Percentiles rank a stretch among this genome's conserved stretches.
phyloP scores from a whole-genome alignment of 1,284 basidiomycete genomes.

The Pascua sp. region DNA sequence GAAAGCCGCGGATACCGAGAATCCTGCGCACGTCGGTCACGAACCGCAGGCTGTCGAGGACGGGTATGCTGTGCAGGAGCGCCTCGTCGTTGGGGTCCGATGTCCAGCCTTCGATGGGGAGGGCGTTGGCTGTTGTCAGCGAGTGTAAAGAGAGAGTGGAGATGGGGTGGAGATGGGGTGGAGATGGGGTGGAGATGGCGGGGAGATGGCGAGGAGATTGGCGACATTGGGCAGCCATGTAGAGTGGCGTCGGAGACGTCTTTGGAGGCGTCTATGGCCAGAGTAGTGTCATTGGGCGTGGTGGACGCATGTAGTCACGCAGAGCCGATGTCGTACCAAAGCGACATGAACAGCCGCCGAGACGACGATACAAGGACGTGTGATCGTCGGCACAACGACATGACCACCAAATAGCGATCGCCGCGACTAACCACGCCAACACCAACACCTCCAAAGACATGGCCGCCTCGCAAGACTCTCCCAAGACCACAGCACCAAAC shows the following conservation, averaged over 20 bases:
- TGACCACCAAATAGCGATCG: not conserved
- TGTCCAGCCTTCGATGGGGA: constrained; percentile 99
- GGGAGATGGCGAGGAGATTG: not conserved
- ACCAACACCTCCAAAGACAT: not conserved
- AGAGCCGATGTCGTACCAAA: no score
- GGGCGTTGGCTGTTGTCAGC: constrained; percentile 73
- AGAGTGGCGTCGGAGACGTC: no score
- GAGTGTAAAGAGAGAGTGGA: not conserved
- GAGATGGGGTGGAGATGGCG: not conserved
- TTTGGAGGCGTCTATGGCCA: no score
- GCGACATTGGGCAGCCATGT: not conserved
- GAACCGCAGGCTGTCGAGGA: constrained; percentile 92
- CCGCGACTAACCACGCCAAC: no score
- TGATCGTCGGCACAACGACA: no score
- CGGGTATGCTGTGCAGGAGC: constrained; percentile 86
- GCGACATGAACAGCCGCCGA: no score
- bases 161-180: not conserved
- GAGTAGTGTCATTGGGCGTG: no score
- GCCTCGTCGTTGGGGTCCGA: constrained; percentile 96
- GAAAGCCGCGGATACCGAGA: constrained; percentile 64
- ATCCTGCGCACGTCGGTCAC: constrained; percentile 91
- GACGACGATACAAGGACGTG: no score
- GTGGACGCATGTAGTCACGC: no score
- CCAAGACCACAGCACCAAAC: not conserved
- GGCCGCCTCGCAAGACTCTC: not conserved